phyloP scores from a whole-genome alignment of 2,329 filamentous ascomycete genomes.

The Ophidiomyces ophidiicola region DNA sequence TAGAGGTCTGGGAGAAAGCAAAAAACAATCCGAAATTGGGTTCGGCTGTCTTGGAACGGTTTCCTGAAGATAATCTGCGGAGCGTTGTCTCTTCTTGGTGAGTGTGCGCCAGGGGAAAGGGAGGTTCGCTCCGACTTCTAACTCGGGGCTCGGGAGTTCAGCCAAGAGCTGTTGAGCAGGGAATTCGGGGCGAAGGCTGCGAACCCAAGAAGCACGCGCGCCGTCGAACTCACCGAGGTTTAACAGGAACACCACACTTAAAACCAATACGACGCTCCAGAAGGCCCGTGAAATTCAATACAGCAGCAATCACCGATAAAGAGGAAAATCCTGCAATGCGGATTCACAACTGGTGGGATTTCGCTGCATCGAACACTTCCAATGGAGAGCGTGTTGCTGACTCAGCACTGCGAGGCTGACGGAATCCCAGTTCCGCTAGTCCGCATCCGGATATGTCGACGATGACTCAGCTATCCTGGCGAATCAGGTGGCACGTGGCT shows the following conservation, averaged over 20 bases:
- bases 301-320: no score
- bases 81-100: no score
- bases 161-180: slow-evolving; percentile 4
- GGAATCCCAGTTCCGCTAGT: neutral
- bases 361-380: no score
- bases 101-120: no score
- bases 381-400: no score
- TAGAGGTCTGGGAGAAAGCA: neutral
- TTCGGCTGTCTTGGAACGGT: neutral
- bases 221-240: slow-evolving; percentile 10
- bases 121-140: slow-evolving; percentile 5
- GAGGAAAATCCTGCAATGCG: no score
- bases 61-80: no score
- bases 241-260: no score
- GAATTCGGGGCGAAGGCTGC: slow-evolving; percentile 4
- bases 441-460: neutral
- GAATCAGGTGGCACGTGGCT: neutral
- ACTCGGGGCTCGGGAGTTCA: neutral
- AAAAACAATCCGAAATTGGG: neutral
- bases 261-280: no score
- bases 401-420: neutral
- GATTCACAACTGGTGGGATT: no score
- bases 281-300: no score
- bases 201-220: neutral
- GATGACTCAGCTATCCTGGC: slow-evolving; percentile 4